These are phyloP conservation scores for Agastache rugosa DNA, from an alignment of 257 asterid genomes.

Conservation along the genomic window DNA sequence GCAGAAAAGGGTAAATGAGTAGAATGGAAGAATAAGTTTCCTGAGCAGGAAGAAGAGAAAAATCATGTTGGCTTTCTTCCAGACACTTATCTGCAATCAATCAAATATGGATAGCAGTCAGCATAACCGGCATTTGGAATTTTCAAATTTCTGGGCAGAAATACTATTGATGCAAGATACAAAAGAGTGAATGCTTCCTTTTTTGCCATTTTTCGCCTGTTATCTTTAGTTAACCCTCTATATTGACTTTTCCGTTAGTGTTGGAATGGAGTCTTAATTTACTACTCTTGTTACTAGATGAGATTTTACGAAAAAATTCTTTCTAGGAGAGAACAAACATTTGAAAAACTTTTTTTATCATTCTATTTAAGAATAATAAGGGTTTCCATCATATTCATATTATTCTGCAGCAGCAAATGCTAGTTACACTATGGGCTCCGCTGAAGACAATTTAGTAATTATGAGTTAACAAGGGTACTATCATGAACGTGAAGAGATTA, in stretches of 20 bases:
- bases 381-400: background rate
- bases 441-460: background rate
- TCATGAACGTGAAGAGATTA: too few species aligned
- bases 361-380: background rate
- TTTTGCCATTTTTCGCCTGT: too few species aligned
- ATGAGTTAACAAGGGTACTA: too few species aligned
- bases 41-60: constrained; percentile 81
- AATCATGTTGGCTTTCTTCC: constrained; percentile 62
- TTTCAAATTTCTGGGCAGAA: background rate
- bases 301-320: too few species aligned
- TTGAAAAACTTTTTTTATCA: background rate
- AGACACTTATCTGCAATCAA: constrained; percentile 51
- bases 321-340: too few species aligned
- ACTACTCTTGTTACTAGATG: too few species aligned
- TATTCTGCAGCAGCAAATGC: background rate
- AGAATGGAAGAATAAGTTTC: constrained; percentile 83
- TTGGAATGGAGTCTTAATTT: background rate
- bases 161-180: too few species aligned
- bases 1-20: constrained; percentile 92
- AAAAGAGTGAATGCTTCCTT: too few species aligned
- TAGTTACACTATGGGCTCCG: background rate
- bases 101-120: constrained; percentile 24
- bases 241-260: background rate
- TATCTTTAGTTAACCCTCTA: too few species aligned
- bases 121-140: background rate